These are phyloP conservation scores for Telfairia occidentalis DNA, from an alignment of 331 rosid genomes.

Conservation along the genomic window DNA sequence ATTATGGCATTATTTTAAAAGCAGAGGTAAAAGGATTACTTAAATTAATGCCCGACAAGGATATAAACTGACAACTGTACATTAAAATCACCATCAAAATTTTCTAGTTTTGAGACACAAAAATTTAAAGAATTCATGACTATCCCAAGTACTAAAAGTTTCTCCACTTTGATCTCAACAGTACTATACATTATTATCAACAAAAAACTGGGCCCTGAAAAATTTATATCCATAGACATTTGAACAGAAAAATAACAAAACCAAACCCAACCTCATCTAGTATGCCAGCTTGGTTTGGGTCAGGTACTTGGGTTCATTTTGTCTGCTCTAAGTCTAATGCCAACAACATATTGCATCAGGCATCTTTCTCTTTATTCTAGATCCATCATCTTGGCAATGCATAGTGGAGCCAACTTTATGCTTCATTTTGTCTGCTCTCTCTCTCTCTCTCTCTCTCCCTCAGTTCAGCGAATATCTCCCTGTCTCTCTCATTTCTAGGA, in stretches of 20 bases:
- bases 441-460: not conserved
- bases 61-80: not conserved
- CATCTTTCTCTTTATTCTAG: not conserved
- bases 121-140: not conserved
- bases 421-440: not conserved
- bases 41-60: not conserved
- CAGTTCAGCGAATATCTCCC: not conserved
- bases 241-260: not conserved
- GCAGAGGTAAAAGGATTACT: not conserved
- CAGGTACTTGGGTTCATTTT: not conserved
- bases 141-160: not conserved
- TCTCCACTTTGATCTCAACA: not conserved
- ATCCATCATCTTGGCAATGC: not conserved
- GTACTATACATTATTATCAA: not conserved
- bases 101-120: not conserved
- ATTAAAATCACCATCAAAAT: not conserved
- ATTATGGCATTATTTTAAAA: not conserved
- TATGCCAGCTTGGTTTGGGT: constrained; percentile 4
- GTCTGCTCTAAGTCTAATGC: not conserved
- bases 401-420: not conserved
- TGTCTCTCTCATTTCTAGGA: not conserved
- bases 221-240: not conserved
- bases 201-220: not conserved
- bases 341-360: not conserved
- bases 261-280: not conserved